Evolutionary conservation across 2,329 filamentous ascomycete species (phyloP), one percentile per base, ranked within the genome.

Genomic region (Botrytis cinerea): DNA sequence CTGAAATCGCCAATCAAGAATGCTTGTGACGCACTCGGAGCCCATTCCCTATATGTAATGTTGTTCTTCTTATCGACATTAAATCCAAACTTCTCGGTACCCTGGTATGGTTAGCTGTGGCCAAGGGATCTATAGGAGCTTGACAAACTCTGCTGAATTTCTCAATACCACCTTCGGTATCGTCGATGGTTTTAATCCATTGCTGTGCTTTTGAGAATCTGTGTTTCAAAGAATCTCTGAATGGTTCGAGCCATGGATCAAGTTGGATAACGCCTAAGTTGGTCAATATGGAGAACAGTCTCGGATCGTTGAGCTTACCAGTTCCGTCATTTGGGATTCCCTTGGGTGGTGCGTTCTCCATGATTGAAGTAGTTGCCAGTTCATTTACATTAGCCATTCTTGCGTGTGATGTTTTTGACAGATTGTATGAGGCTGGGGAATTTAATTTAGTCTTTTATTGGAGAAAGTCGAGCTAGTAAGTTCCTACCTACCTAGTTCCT

Each of bases 1-100:
- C 92, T 99, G 86, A 98, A 99, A 78, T 98, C 96, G 75, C 96
- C 96, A 78, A 97, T 92, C 70, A 99, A 87, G 81, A 91, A 94
- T 68, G 96, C 96, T 80, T 92, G 87, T 59, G 89, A 86, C 71
- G 94, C 95, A 85, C 94, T 97, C 40, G 96, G 95, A 1, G 96
- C 96, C 96, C 96, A 99, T 87, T 99, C 96, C 78, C 94, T 89
- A 83, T 99, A 99, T 73, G 87, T 86, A 77, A 99, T 94, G 82
- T 95, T 94, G 82, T 93, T 93, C 79, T 97, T 90, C 71, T 89
- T 85, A 80, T 91, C 87, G 74, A 96, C 91, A 78, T 93, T 94
- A 83, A 99, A 89, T 73, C 96, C 96, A 80, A 93, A 97, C 75
- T 87, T 91, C 80, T 98, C 94, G 75, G 90, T 92, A 62, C 96